A percentile compares a stretch with the other conserved stretches of the same genome.
Evolutionary conservation across 106 monocot genomes (phyloP).

Genomic region (Alisma plantagoaquatica): DNA sequence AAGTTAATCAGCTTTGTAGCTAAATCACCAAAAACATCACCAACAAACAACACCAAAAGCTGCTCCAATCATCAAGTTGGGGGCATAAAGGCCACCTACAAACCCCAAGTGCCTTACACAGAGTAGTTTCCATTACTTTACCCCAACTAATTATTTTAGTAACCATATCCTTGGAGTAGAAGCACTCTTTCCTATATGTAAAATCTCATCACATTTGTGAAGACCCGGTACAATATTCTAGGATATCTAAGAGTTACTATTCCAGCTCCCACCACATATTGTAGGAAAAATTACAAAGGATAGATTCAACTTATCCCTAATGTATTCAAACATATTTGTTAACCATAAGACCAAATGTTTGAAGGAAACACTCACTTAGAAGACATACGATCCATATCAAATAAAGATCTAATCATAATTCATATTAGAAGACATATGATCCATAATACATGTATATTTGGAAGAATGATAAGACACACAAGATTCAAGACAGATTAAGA

Average conservation of each 20-base stretch:
- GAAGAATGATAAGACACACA: too few relatives aligned
- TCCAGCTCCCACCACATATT: slow-evolving; percentile 93
- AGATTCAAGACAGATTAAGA: too few relatives aligned
- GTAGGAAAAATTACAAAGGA: slow-evolving; percentile 89
- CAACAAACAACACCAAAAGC: too few relatives aligned
- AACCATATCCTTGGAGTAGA: slow-evolving; percentile 99
- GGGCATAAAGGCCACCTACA: slow-evolving; percentile 99
- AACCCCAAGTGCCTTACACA: slow-evolving; percentile 97
- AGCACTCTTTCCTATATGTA: slow-evolving; percentile 98
- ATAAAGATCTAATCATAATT: too few relatives aligned
- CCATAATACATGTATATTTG: too few relatives aligned
- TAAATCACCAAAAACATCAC: slow-evolving; percentile 98
- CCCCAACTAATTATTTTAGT: slow-evolving; percentile 78
- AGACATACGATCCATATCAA: too few relatives aligned
- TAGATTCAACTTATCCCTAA: slow-evolving; percentile 70
- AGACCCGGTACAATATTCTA: slow-evolving; percentile 95
- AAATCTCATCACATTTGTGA: slow-evolving; percentile 99
- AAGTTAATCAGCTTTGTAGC: slow-evolving; percentile 92
- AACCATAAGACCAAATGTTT: slow-evolving; percentile 79
- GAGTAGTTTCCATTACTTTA: slow-evolving; percentile 94
- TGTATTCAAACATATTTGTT: slow-evolving; percentile 67
- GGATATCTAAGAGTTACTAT: slow-evolving; percentile 94
- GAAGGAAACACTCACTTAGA: slow-evolving; percentile 91
- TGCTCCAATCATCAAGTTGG: slow-evolving; percentile 99
- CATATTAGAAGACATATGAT: too few relatives aligned